Evolutionary conservation across 306 rosid genomes (phyloP), one percentile per base, ranked within the genome.

Genomic region (Fagus crenata): DNA sequence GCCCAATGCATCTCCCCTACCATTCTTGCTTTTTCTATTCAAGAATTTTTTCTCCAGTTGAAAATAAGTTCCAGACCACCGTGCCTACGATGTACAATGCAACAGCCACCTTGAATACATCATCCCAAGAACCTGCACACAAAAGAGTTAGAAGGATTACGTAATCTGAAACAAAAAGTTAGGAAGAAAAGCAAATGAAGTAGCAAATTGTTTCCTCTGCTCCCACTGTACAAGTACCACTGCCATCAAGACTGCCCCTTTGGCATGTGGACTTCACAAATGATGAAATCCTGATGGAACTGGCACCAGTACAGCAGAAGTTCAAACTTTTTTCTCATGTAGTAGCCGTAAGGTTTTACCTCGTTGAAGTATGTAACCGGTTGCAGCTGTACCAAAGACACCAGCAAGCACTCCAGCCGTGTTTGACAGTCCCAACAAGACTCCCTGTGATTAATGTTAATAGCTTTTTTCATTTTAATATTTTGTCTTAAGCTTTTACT

Each of bases 401-500:
- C 98, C 98, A 2, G 98, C 98, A 49, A 94, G 93, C 75, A 94
- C 98, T 75, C 98, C 98, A 31, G 97, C 98, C 0, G 98, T 90
- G 84, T 94, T 94, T 46, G 98, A 94, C 31, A 94, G 82, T 74
- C 98, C 98, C 72, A 94, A 77, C 81, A 94, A 64, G 32, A 94
- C 97, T 78, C 98, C 98, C 98, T 94, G 87, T 55, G 70, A 75
- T 90, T 70, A 64, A 64, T 49, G 71, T 64, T 58, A 43, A 54
- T 55, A 81, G 59, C 53, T 65, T 31, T 53, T 39, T 64, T 43
- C 68, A 54, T 28, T 51, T 37, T 63, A 39, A 17, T 67, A 37
- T 13, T 17, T 14, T 37, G 28, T 22, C 28, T 6, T 67, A 39
- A 67, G 43, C 43, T 17, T 67, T 67, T 67, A 39, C 7, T n/a